Evolutionary conservation across 1,284 basidiomycete species (phyloP), one percentile per base, ranked within the genome.

Genomic region (Cryptococcus sp.): DNA sequence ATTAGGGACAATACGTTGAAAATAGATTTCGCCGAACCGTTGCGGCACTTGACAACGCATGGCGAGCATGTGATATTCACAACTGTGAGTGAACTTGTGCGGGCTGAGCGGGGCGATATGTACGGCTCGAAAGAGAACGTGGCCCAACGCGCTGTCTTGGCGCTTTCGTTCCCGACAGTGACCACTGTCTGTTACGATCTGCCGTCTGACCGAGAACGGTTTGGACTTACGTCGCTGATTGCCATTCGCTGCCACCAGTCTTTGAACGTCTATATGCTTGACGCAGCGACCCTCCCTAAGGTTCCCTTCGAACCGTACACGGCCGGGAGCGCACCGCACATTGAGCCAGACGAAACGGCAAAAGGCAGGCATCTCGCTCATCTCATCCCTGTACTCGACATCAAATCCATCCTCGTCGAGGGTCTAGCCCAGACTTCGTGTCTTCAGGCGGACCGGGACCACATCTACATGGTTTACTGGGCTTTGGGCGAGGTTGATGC

Each of bases 391-490:
- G 52, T 68, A 4, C 60, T 62, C 31, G 38, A 50, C 22, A 48
- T 71, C 8, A 47, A 61, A 3, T 62, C 65, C 40, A 67, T 63
- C 53, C 60, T 65, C 50, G 49, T 50, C 15, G 60, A 64, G 47
- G 67, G 62, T 2, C 56, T 70, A 27, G 51, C 59, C 27, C 52
- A 62, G 40, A 58, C 68, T 22, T 67, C 66, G 3, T 72, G 71
- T 47, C 55, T 75, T 13, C 73, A 75, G 56, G 62, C 70, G 22
- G 71, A 73, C 54, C 54, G 61, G 4, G 56, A 62, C 7, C 64
- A 59, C 11, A 58, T 75, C 11, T 72, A 72, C 54, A 41, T 67
- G 31, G 64, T 62, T 1, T 73, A 70, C 59, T 67, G 65, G 62
- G 68, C 70, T 10, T 45, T 62, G 8, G 65, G 64, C 1, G 67